A percentile compares a stretch with the other conserved stretches of the same genome.
Conservation (phyloP, 352 stramenopile genomes). For the Pythium monospermum region DNA sequence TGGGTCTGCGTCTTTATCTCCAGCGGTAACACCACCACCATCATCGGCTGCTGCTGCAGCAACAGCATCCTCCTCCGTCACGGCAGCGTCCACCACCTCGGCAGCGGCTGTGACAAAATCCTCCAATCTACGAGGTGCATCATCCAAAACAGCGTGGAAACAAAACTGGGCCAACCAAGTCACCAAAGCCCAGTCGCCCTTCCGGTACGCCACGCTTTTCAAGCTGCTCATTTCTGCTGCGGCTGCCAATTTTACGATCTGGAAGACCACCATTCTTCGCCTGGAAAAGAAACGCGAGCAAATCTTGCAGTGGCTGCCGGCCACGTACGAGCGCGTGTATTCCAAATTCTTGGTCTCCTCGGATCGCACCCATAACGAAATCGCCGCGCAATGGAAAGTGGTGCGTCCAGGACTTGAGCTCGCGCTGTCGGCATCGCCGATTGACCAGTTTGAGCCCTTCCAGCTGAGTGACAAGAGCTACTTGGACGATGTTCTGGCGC, state of each 20-base stretch:
- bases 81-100: not conserved
- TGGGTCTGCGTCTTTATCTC: constrained; percentile 12
- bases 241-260: constrained; percentile 60
- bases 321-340: constrained; percentile 71
- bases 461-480: constrained; percentile 53
- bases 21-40: constrained; percentile 5
- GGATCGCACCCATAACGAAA: constrained; percentile 73
- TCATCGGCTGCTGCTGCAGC: not conserved
- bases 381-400: constrained; percentile 58
- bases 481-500: constrained; percentile 71
- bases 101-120: not conserved
- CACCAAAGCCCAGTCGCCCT: constrained; percentile 54
- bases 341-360: constrained; percentile 67
- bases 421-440: constrained; percentile 45
- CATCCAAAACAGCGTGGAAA: constrained; percentile 43
- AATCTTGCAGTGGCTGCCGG: constrained; percentile 70
- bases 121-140: not conserved
- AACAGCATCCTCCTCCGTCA: not conserved
- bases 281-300: constrained; percentile 64
- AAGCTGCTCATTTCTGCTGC: constrained; percentile 69
- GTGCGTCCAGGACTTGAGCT: constrained; percentile 74
- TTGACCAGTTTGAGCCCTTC: constrained; percentile 64
- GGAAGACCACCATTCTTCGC: constrained; percentile 60
- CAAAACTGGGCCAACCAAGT: constrained; percentile 79
- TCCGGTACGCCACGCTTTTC: constrained; percentile 63